Evolutionary conservation across 2,329 filamentous ascomycete genomes (phyloP), one percentile per base, ranked within the genome.

Genomic region (Microascus cirrosus): DNA sequence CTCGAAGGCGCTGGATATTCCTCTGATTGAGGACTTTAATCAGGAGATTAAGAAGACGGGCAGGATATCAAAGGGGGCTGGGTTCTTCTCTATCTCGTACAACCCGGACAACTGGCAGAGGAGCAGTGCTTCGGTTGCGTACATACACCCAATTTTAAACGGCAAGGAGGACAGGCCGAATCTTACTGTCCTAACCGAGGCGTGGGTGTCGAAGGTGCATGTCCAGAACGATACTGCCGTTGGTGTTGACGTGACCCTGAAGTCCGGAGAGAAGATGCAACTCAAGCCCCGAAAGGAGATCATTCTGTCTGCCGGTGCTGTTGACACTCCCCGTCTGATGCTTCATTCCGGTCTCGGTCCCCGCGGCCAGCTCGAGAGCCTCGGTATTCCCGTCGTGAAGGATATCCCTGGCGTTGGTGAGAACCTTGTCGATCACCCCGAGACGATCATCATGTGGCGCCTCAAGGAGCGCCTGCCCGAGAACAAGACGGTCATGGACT

Each of bases 81-180:
- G 91, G 58, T 96, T 95, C 79, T 93, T 95, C 78, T 91, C 87
- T 62, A 85, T 95, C 63, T 86, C 89, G 42, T 95, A 95, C 76
- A 95, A 95, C 75, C 91, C 91, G 2, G 90, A 95, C 66, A 86
- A 90, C 66, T 89, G 90, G 67, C 82, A 83, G 65, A 84, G 91
- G 62, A 93, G 87, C 75, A 92, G 87, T 68, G 90, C 91, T 60
- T 91, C 87, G 59, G 90, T 95, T 24, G 91, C 91, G 20, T 96
- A 96, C 74, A 92, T 96, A 67, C 91, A 96, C 73, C 91, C 91
- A 39, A 91, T 95, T 66, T 81, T 95, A 56, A 83, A 87, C 48
- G 90, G 89, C 48, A 86, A 91, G 54, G 90, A 95, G 78, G 83
- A 85, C 70, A 80, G 89, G 59, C 84, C 89, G 15, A 96, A 96